Conservation (phyloP, 257 asterid species). For the Solanum paucissectum region DNA sequence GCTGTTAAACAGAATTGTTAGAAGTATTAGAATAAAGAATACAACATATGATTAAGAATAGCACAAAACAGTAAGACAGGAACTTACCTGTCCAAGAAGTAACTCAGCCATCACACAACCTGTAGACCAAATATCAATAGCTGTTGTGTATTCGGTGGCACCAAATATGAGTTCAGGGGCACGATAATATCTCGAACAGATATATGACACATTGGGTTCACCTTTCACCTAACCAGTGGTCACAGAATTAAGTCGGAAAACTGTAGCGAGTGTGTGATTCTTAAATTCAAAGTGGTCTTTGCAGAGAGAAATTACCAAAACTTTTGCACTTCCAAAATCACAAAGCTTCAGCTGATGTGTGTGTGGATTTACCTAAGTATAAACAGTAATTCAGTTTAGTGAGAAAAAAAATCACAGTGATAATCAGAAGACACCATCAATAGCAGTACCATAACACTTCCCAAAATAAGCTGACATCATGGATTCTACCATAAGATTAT, state of each 20-base stretch:
- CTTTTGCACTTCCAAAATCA: constrained; percentile 99
- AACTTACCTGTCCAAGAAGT: constrained; percentile 81
- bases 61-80: neutral
- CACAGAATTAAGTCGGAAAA: neutral
- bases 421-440: neutral
- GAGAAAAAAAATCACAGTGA: neutral
- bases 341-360: constrained; percentile 92
- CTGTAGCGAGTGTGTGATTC: neutral
- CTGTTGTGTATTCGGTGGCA: constrained; percentile 96
- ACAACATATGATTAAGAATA: neutral
- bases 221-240: constrained; percentile 72
- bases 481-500: neutral
- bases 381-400: constrained; percentile 15
- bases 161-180: constrained; percentile 99
- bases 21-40: constrained; percentile 3
- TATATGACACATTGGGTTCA: constrained; percentile 92
- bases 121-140: constrained; percentile 93
- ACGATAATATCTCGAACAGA: constrained; percentile 95
- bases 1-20: constrained; percentile 43
- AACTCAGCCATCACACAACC: constrained; percentile 99
- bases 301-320: constrained; percentile 51
- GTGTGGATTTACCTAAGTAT: constrained; percentile 88
- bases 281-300: neutral
- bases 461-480: neutral
- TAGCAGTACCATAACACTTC: neutral